Evolutionary conservation across 2,329 filamentous ascomycete species (phyloP), one percentile per base, ranked within the genome.

Genomic region (Colletotrichum orbiculare): DNA sequence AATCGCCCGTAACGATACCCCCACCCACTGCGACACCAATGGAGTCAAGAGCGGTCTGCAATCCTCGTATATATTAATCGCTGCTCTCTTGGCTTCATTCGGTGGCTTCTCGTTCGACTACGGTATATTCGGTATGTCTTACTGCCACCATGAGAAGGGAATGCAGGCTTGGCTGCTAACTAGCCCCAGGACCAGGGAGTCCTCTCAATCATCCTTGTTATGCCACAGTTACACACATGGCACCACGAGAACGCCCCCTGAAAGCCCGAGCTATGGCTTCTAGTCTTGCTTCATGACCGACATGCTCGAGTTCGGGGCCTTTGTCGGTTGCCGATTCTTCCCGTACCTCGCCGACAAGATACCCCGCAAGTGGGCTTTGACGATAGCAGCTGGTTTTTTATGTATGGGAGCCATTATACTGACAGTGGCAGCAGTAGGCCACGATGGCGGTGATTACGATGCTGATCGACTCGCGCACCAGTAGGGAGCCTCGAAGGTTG

Each of bases 401-500:
- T 70, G 71, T 35, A 68, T 83, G 6, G 82, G 83, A 1, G 78
- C 80, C 5, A 75, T 78, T 4, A 75, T 85, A 7, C 73, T 75
- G 59, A 74, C 74, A 5, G 17, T 17, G 17, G 17, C 17, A 17
- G 0, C 17, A 87, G 69, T 81, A 87, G 1, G 83, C 80, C 33
- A 85, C 75, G 4, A 85, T 79, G 60, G 81, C 82, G 2, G 83
- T 87, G 50, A 82, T 81, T 42, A 85, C 83, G 58, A 86, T 76
- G 5, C 78, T 82, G 69, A 86, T 80, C 2, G 77, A 75, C 69
- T 84, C 85, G 72, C 85, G 82, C 69, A 85, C 74, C 2, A 85
- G 76, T 6, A 81, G 71, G 2, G 76, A 71, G 2, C 78, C 79
- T 48, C 78, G 69, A 6, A 79, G 73, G 54, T 80, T 74, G 0